Conservation (phyloP, 2,329 filamentous ascomycete genomes). For the Dryadomyces quercivorus region DNA sequence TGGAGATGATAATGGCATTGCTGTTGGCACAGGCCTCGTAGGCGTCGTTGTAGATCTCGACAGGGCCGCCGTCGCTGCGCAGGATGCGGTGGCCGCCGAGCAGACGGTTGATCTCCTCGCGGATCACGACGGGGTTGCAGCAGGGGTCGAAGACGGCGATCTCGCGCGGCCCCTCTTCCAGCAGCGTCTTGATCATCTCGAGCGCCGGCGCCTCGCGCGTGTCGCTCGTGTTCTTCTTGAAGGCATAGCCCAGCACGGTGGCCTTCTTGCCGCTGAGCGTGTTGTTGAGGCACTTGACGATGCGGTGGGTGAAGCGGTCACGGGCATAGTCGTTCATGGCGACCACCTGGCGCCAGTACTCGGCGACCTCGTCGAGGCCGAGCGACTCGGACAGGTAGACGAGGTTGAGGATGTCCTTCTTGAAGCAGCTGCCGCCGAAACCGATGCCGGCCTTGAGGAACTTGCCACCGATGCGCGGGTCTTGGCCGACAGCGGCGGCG, state of each 20-base stretch:
- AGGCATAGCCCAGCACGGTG: constrained; percentile 61
- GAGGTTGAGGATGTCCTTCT: constrained; percentile 65
- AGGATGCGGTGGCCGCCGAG: constrained; percentile 21
- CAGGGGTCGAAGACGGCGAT: constrained; percentile 59
- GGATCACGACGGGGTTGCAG: constrained; percentile 38
- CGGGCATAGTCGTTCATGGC: constrained; percentile 68
- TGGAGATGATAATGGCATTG: constrained; percentile 41
- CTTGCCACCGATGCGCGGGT: constrained; percentile 58
- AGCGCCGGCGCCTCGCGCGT: constrained; percentile 60
- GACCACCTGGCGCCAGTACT: constrained; percentile 65
- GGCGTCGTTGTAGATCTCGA: constrained; percentile 34
- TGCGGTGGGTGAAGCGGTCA: constrained; percentile 52
- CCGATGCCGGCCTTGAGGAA: constrained; percentile 66
- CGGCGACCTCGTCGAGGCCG: constrained; percentile 56
- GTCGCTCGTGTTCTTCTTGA: constrained; percentile 70
- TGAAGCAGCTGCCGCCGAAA: constrained; percentile 72
- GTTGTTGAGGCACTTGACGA: constrained; percentile 54
- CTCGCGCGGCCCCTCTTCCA: constrained; percentile 51
- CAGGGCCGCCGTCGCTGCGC: constrained; percentile 26
- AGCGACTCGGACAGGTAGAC: constrained; percentile 62
- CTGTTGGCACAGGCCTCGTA: constrained; percentile 36
- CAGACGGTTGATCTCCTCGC: constrained; percentile 35
- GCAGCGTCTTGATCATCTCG: constrained; percentile 52
- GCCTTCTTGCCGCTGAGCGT: constrained; percentile 60
- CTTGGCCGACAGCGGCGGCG: constrained; percentile 52